Evolutionary conservation across 495 filamentous ascomycete genomes (phyloP).

Genomic region (Rhizodiscina lignyota): DNA sequence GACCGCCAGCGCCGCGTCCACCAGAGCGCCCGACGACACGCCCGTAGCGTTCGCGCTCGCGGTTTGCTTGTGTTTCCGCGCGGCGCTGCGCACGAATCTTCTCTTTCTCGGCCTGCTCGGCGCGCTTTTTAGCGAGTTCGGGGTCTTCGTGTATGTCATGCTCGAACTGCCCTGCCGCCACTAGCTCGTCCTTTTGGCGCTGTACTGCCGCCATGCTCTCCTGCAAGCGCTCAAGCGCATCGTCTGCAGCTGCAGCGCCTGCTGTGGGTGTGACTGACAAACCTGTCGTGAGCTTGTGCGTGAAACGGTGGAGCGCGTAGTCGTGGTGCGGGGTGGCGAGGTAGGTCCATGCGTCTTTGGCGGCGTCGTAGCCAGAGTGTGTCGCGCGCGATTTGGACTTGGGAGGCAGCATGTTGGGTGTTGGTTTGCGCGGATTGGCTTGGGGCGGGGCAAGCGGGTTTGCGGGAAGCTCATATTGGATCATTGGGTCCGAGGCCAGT

Average conservation of each 20-base stretch:
- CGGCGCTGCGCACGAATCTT: conserved; percentile 12
- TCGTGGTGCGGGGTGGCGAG: conserved; percentile 56
- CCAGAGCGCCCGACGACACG: conserved; percentile 27
- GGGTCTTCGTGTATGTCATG: conserved; percentile 51
- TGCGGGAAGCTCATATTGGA: conserved; percentile 63
- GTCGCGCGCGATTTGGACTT: background rate
- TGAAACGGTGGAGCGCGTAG: conserved; percentile 52
- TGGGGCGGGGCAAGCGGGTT: conserved; percentile 58
- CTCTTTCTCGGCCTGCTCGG: conserved; percentile 32
- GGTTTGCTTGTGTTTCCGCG: conserved; percentile 28
- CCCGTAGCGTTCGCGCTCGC: conserved; percentile 39
- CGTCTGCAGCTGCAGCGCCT: conserved; percentile 50
- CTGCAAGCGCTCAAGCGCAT: conserved; percentile 60
- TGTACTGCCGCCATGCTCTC: conserved; percentile 47
- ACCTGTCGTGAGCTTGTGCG: conserved; percentile 65
- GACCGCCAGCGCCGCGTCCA: conserved; percentile 27
- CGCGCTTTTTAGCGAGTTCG: conserved; percentile 58
- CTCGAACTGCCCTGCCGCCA: conserved; percentile 28
- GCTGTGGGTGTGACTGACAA: conserved; percentile 55
- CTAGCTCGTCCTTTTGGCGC: conserved; percentile 27
- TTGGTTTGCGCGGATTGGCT: conserved; percentile 26
- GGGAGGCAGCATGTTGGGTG: conserved; percentile 22
- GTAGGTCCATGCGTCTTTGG: conserved; percentile 68
- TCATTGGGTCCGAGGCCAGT: conserved; percentile 48
- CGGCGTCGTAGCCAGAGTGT: conserved; percentile 36